Evolutionary conservation across 805 yeast genomes (phyloP), one percentile per base, ranked within the genome.

Genomic region (Saccharomycopsis sp.): DNA sequence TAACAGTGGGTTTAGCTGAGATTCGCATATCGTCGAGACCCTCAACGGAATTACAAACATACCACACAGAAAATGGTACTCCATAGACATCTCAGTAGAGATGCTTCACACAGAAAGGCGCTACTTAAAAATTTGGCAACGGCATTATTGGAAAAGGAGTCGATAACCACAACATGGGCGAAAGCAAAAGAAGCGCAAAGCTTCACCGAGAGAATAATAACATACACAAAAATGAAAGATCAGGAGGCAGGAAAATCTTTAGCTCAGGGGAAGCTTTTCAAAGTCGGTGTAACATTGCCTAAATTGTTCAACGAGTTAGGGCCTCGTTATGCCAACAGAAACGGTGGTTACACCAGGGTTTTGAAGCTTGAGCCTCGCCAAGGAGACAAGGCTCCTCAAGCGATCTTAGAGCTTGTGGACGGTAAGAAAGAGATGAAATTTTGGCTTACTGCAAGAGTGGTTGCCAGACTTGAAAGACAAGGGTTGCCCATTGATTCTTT

Each of bases 351-450:
- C 73, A 90, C 97, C 2, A 81, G 98, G 64, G 81, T 92, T 56
- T 73, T 91, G 61, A 84, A 81, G 64, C 75, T 94, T 61, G 98
- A 94, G 70, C 90, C 91, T 16, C 79, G 98, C 63, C 71, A 85
- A 52, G 91, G 94, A 57, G 99, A 94, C 69, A 87, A 84, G 61
- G 96, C 97, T 0, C 91, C 91, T 34, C 94, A 89, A 77, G 84
- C 94, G 0, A 84, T 91, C 7, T 67, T 94, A 56, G 99, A 94
- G 71, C 75, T 94, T 52, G 95, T 92, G 1, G 97, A 88, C 64
- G 82, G 85, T 2, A 62, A 64, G 16, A 74, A 82, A 59, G 96
- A 89, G 68, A 79, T 88, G 77, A 81, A 85, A 64, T 79, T 83
- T 63, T 87, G 95, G 83, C 73, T 82, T 66, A 78, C 83, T 7